Evolutionary conservation across 331 rosid species (phyloP).

Genomic region (Telfairia occidentalis): DNA sequence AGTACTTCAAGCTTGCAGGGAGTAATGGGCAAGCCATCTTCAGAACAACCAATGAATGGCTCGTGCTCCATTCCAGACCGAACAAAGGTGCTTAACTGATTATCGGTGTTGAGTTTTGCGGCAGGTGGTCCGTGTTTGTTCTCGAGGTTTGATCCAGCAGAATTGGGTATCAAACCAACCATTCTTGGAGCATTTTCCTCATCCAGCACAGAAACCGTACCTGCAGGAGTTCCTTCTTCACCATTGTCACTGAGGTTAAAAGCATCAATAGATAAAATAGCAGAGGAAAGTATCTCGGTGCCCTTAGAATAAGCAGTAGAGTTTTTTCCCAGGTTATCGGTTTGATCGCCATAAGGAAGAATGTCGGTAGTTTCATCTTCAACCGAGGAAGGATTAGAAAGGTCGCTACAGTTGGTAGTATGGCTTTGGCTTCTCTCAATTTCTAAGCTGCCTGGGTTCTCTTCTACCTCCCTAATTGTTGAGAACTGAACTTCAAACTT

Average conservation of each 20-base stretch:
- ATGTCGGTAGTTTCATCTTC: conserved; percentile 88
- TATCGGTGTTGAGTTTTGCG: conserved; percentile 44
- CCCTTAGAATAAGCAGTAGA: conserved; percentile 41
- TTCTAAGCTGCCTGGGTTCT: conserved; percentile 32
- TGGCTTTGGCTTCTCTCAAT: conserved; percentile 88
- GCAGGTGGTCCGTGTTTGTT: conserved; percentile 37
- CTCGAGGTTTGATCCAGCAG: conserved; percentile 26
- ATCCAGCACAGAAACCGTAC: conserved; percentile 44
- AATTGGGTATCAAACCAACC: conserved; percentile 21
- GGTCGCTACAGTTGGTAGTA: conserved; percentile 78
- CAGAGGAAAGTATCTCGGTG: conserved; percentile 30
- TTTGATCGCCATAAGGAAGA: conserved; percentile 43
- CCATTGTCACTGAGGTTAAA: conserved; percentile 12
- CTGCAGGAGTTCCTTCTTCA: conserved; percentile 13
- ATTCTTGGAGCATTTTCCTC: conserved; percentile 32
- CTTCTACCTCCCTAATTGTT: conserved; percentile 47
- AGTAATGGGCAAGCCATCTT: conserved; percentile 71
- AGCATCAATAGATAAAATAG: conserved; percentile 39
- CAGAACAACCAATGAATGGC: conserved; percentile 40
- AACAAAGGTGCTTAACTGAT: conserved; percentile 37
- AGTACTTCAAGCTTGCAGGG: conserved; percentile 69
- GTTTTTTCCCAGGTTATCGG: conserved; percentile 41
- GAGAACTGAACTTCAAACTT: conserved; percentile 48
- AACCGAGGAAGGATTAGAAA: conserved; percentile 90
- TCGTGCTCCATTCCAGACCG: conserved; percentile 53